Evolutionary conservation across 371 early-diverging fungal genomes (phyloP), one percentile per base, ranked within the genome.

Genomic region (Lichtheimia ornata): DNA sequence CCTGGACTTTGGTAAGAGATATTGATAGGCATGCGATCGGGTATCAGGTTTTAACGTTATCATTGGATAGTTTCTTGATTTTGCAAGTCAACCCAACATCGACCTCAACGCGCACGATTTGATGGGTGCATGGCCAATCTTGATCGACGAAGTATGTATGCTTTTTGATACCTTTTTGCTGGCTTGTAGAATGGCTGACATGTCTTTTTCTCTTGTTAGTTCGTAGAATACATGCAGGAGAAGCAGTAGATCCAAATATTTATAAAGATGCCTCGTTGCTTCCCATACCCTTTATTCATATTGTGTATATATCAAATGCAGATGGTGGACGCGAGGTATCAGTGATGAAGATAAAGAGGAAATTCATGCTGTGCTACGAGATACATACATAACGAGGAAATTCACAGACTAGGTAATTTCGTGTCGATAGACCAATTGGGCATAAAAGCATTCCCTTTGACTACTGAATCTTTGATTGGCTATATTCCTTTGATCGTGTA

Each of bases 111-210:
- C 82, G 43, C 87, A 93, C 69, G 93, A 93, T 62, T 74, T 83
- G 5, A 91, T 91, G 67, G 91, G 91, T 24, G 92, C 93, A 50
- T 93, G 93, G 93, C 93, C 93, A 12, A 84, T 88, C 25, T 71
- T 91, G 47, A 90, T 91, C 66, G 93, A 93, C 64, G 86, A 88
- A 58, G 85, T 84, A 78, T 25, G n/a, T 41, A 45, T 20, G 14
- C 17, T 30, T n/a, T 44, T 17, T 13, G 25, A 45, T 41, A 12
- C 20, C 24, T 41, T 52, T 1, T 4, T 22, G 5, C 14, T 17
- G 13, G 22, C 28, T 50, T 14, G 5, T 35, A 17, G n/a, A 13
- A 20, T 50, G 28, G 15, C 30, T 20, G 14, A 52, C 11, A 2
- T 61, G 18, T 12, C 9, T 9, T 7, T 7, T 28, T 35, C 11